phyloP scores from a whole-genome alignment of 345 rosid genomes.

The Citrus unshiu region DNA sequence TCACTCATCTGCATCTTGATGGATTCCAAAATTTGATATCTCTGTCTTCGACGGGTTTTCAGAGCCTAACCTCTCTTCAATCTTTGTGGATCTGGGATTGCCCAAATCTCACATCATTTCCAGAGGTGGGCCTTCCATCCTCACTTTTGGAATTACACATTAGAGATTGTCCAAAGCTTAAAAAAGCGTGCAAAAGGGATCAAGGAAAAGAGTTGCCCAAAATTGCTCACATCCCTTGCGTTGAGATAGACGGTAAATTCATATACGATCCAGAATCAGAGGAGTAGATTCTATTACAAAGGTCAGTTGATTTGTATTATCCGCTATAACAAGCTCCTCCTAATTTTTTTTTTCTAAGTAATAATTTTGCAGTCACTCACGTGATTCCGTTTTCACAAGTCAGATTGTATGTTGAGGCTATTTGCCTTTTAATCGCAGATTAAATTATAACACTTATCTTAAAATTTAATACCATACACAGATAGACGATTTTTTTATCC shows the following conservation, averaged over 20 bases:
- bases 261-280: background rate
- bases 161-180: background rate
- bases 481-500: too few relatives aligned
- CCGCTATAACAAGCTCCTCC: too few relatives aligned
- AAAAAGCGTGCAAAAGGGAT: background rate
- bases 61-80: background rate
- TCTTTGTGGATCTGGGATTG: rapidly evolving
- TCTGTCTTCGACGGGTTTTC: background rate
- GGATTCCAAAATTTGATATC: background rate
- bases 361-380: too few relatives aligned
- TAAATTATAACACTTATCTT: too few relatives aligned
- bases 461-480: too few relatives aligned
- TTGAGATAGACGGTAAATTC: background rate
- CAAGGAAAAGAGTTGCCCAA: background rate
- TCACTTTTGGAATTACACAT: background rate
- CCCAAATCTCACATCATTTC: background rate
- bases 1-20: background rate
- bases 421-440: too few relatives aligned
- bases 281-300: too few relatives aligned
- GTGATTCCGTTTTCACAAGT: too few relatives aligned
- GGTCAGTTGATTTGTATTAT: too few relatives aligned
- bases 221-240: background rate
- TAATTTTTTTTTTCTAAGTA: too few relatives aligned
- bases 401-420: too few relatives aligned
- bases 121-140: background rate